phyloP scores from a whole-genome alignment of 2,329 filamentous ascomycete genomes.

The Aspergillus tanneri region DNA sequence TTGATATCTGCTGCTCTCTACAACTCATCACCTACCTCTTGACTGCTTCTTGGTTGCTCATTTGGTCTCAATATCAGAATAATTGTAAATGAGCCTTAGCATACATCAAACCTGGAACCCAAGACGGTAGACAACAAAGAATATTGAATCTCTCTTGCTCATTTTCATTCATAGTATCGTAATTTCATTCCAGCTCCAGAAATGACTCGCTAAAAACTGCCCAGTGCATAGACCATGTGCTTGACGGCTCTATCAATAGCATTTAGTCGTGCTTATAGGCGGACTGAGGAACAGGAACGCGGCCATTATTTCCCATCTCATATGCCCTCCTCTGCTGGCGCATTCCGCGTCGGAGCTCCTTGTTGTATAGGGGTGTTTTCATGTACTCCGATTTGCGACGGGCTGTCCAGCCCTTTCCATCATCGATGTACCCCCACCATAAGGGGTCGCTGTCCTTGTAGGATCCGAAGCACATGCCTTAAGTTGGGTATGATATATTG shows the following conservation, averaged over 20 bases:
- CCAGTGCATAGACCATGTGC: too few relatives aligned
- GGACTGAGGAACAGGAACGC: neutral
- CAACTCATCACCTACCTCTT: too few relatives aligned
- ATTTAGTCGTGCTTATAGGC: neutral
- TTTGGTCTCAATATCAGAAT: too few relatives aligned
- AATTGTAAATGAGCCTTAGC: too few relatives aligned
- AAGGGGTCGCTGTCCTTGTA: neutral
- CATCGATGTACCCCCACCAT: neutral
- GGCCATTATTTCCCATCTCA: neutral
- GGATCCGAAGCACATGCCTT: neutral
- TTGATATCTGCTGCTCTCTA: too few relatives aligned
- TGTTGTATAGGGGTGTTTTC: neutral
- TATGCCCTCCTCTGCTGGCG: neutral
- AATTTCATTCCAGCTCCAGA: too few relatives aligned
- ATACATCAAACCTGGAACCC: too few relatives aligned
- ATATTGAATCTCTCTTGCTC: neutral
- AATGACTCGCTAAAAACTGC: neutral
- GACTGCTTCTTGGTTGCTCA: too few relatives aligned
- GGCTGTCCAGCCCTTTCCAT: neutral
- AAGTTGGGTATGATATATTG: neutral
- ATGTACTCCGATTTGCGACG: conserved; percentile 1
- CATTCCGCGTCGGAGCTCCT: neutral
- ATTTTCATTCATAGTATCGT: neutral
- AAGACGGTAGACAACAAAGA: too few relatives aligned
- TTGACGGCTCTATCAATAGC: neutral